Base-by-base conservation (phyloP, 768 basidiomycete genomes). In the Rickenella mellea region DNA sequence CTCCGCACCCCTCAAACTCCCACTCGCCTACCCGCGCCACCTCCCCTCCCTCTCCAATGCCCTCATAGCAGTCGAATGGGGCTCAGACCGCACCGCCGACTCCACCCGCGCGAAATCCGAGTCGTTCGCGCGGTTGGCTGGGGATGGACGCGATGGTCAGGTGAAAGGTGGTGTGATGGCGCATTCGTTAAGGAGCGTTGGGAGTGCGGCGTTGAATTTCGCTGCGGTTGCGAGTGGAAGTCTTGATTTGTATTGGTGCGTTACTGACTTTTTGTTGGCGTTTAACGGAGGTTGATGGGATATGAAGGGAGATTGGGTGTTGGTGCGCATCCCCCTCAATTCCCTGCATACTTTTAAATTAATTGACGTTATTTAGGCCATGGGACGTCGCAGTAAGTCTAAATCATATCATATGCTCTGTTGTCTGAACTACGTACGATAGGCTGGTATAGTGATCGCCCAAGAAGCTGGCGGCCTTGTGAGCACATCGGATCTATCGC, bases 391-490 rank as follows among this genome's bases (percentile, higher is more conserved):
- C n/a, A n/a, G n/a, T n/a, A n/a, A n/a, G n/a, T 27, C 15, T n/a
- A 11, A n/a, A 15, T 5, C 29, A 30, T 10, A 30, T 30, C 15
- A 30, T 30, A 30, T 30, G 29, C 15, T 10, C 15, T 30, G 29
- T 30, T 30, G 29, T 15, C 2, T 5, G 24, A 8, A 2, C 28
- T 35, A 44, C 21, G 10, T 25, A 21, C 22, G 47, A 4, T 51
- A 78, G 68, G 91, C 94, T 2, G 94, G 92, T 0, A 79, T 87
- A 10, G 80, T 94, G 51, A 93, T 98, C 46, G 83, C 87, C 0
- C 74, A 87, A 47, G 94, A 94, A 58, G 86, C 93, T 0, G 94
- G 94, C 5, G 76, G 83, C 11, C 64, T 81, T 9, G 78, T 87
- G 24, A 81, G 83, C 14, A 90, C 88, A 26, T 80, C 79, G 38